Conservation (phyloP, 495 filamentous ascomycete species). For the Penicillium maclennaniae region DNA sequence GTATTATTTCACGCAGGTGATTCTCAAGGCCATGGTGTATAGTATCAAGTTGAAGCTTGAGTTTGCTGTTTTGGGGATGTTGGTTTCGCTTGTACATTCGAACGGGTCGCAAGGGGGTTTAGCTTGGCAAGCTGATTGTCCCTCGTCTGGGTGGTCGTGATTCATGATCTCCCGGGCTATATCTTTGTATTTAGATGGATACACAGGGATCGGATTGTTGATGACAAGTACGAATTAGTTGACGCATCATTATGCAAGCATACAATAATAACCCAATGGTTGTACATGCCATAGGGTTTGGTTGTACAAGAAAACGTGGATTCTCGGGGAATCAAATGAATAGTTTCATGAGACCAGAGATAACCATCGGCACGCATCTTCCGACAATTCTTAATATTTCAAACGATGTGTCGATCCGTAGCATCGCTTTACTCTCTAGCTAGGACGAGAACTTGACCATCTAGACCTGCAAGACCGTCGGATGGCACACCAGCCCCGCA, state of each 20-base stretch:
- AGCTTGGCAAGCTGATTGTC: slow-evolving; percentile 6
- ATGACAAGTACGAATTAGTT: neutral
- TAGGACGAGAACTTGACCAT: neutral
- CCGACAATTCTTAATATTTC: no score
- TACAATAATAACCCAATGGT: neutral
- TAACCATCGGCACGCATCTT: no score
- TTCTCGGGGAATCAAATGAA: neutral
- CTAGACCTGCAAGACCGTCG: slow-evolving; percentile 3
- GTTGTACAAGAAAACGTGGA: neutral
- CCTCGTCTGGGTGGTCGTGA: slow-evolving; percentile 3
- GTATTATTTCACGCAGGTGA: slow-evolving; percentile 45
- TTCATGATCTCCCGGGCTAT: no score
- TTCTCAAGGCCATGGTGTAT: slow-evolving; percentile 48
- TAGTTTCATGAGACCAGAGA: neutral
- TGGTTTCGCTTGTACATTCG: slow-evolving; percentile 29
- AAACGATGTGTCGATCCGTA: no score
- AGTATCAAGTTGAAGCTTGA: slow-evolving; percentile 55
- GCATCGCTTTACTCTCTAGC: neutral
- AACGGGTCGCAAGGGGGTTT: neutral
- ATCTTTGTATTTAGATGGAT: no score
- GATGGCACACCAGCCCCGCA: slow-evolving; percentile 6
- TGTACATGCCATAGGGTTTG: no score
- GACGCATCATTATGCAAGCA: neutral
- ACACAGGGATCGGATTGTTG: neutral
- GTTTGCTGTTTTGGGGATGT: slow-evolving; percentile 44